A percentile compares a stretch with the other conserved stretches of the same genome.
Conservation (phyloP, 2,329 filamentous ascomycete species). For the Fusarium fracticaudum region DNA sequence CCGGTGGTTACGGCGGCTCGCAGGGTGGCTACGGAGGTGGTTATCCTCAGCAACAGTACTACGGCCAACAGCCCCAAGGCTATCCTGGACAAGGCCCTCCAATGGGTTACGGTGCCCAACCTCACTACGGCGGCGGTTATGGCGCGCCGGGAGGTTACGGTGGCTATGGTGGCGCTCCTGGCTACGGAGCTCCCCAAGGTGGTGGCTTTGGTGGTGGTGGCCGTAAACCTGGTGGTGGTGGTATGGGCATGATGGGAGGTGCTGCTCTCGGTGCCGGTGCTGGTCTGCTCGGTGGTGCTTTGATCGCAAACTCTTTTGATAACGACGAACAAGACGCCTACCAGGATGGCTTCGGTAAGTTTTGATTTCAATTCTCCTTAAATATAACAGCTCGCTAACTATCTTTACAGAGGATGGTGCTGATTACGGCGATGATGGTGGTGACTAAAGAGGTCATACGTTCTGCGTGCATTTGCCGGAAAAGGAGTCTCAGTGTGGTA, state of each 20-base stretch:
- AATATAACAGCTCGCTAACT: conserved; percentile 23
- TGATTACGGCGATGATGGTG: conserved; percentile 43
- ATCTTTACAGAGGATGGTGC: conserved; percentile 44
- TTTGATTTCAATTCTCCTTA: background rate
- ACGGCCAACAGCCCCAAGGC: conserved; percentile 38
- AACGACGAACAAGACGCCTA: conserved; percentile 69
- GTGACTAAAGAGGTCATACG: conserved; percentile 14
- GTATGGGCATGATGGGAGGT: conserved; percentile 76
- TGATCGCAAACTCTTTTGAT: conserved; percentile 75
- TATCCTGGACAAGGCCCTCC: conserved; percentile 40
- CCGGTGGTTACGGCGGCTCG: conserved; percentile 26
- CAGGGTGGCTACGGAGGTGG: conserved; percentile 37
- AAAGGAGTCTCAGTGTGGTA: background rate
- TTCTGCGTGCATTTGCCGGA: background rate
- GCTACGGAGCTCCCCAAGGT: conserved; percentile 40
- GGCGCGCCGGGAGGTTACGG: conserved; percentile 31
- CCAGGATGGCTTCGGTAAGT: conserved; percentile 55
- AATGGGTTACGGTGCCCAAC: conserved; percentile 42
- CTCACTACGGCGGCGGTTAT: conserved; percentile 39
- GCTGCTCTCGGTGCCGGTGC: conserved; percentile 82
- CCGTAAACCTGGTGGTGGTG: conserved; percentile 54
- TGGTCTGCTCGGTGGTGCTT: conserved; percentile 79
- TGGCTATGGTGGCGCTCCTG: conserved; percentile 46
- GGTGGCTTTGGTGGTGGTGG: conserved; percentile 40
- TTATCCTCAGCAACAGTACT: conserved; percentile 45